These are phyloP conservation scores for Solanum pinnatisectum DNA, from an alignment of 257 asterid species.

Conservation along the genomic window DNA sequence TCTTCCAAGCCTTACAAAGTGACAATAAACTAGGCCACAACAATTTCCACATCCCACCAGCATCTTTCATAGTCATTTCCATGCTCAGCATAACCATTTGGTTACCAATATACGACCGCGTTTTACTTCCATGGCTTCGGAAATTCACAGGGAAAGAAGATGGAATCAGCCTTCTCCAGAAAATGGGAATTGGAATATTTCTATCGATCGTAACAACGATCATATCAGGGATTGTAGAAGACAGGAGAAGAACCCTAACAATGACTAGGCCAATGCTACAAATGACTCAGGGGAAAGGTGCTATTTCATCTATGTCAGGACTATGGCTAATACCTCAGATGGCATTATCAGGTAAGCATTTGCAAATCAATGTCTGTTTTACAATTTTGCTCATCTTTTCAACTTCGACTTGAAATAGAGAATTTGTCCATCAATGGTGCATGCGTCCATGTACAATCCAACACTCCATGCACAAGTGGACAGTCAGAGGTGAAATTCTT, in stretches of 20 bases:
- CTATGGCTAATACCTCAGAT: conserved; percentile 18
- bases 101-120: conserved; percentile 23
- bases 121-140: conserved; percentile 13
- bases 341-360: background rate
- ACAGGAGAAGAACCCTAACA: conserved; percentile 9
- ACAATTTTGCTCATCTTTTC: background rate
- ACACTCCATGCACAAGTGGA: background rate
- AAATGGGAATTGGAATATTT: conserved; percentile 21
- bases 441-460: background rate
- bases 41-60: conserved; percentile 24
- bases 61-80: conserved; percentile 12
- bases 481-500: background rate
- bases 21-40: conserved; percentile 1
- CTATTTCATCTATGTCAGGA: conserved; percentile 14
- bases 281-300: background rate
- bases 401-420: background rate
- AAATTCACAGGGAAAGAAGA: conserved; percentile 3
- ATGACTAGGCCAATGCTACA: background rate
- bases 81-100: conserved; percentile 19
- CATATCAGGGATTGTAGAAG: conserved; percentile 14
- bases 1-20: conserved; percentile 23
- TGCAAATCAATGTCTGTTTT: background rate
- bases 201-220: conserved; percentile 3
- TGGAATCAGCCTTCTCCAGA: conserved; percentile 7
- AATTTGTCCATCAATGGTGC: background rate